phyloP scores from a whole-genome alignment of 1,284 basidiomycete species.

The Singerocomus rubriflavus region DNA sequence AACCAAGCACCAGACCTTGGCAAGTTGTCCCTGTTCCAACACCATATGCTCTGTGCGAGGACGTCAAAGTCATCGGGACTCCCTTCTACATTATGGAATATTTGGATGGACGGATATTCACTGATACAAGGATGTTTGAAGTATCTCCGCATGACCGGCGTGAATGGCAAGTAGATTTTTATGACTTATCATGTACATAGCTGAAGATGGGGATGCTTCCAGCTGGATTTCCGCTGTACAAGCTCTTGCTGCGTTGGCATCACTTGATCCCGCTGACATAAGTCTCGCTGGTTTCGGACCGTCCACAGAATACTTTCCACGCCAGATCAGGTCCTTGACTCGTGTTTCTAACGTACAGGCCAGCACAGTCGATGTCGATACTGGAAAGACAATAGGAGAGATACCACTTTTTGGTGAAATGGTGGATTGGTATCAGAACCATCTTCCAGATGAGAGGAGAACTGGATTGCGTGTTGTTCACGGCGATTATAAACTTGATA shows the following conservation, averaged over 20 bases:
- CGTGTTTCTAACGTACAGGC: slow-evolving; percentile 76
- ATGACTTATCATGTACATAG: not conserved
- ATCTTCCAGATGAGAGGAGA: slow-evolving; percentile 74
- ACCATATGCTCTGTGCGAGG: slow-evolving; percentile 82
- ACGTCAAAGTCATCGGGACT: slow-evolving; percentile 76
- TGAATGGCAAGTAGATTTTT: slow-evolving; percentile 55
- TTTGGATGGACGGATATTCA: slow-evolving; percentile 90
- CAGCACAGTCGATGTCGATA: slow-evolving; percentile 60
- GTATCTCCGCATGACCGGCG: slow-evolving; percentile 58
- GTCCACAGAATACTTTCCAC: slow-evolving; percentile 79
- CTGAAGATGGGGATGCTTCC: not conserved
- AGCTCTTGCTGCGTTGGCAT: slow-evolving; percentile 49
- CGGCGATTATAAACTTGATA: slow-evolving; percentile 97
- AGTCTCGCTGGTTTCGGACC: slow-evolving; percentile 82
- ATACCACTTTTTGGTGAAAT: slow-evolving; percentile 76
- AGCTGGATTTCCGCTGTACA: slow-evolving; percentile 30
- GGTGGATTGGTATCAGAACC: slow-evolving; percentile 70
- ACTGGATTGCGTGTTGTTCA: slow-evolving; percentile 81
- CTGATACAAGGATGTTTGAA: slow-evolving; percentile 76
- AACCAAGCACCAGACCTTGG: slow-evolving; percentile 46
- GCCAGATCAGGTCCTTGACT: slow-evolving; percentile 85
- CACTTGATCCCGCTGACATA: slow-evolving; percentile 64
- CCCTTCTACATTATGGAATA: slow-evolving; percentile 97
- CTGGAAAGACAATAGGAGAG: slow-evolving; percentile 54
- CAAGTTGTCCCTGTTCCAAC: slow-evolving; percentile 80